Evolutionary conservation across 176 grass and related monocot species (phyloP).

Genomic region (Eleusine indica): DNA sequence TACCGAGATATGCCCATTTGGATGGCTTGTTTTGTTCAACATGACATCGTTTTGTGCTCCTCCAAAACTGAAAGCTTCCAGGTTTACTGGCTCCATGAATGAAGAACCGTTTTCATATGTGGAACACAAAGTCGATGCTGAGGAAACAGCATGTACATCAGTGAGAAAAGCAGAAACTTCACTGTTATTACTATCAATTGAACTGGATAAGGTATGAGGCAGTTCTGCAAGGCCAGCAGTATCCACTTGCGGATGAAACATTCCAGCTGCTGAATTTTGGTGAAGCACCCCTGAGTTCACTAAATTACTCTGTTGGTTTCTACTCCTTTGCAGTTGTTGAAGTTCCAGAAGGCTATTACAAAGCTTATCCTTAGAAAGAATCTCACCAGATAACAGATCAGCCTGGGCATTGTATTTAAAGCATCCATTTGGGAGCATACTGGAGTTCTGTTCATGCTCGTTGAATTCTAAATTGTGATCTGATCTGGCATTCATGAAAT

Average conservation of each 20-base stretch:
- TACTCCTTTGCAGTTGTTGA: conserved; percentile 44
- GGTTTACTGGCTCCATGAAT: conserved; percentile 50
- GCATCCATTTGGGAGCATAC: conserved; percentile 37
- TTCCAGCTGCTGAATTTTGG: conserved; percentile 36
- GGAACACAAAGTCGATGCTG: conserved; percentile 39
- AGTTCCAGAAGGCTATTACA: conserved; percentile 29
- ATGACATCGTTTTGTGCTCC: conserved; percentile 36
- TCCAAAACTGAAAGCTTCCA: conserved; percentile 53
- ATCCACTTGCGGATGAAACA: conserved; percentile 43
- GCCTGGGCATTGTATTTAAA: conserved; percentile 24
- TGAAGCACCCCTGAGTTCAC: conserved; percentile 24
- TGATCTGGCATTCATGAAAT: conserved; percentile 41
- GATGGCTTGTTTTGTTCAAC: conserved; percentile 39
- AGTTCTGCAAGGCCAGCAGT: conserved; percentile 44
- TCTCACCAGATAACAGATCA: conserved; percentile 34
- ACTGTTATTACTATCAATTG: conserved; percentile 61
- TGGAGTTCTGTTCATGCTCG: conserved; percentile 33
- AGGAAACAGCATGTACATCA: conserved; percentile 63
- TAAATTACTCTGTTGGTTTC: conserved; percentile 40
- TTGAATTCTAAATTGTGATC: conserved; percentile 39
- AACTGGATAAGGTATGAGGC: conserved; percentile 51
- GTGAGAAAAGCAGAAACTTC: conserved; percentile 55
- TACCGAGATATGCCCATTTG: conserved; percentile 35
- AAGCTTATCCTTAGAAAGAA: conserved; percentile 37
- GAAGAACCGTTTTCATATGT: conserved; percentile 50